These are phyloP conservation scores for Sclerotinia sclerotiorum DNA, from an alignment of 2,329 filamentous ascomycete genomes.

Conservation along the genomic window DNA sequence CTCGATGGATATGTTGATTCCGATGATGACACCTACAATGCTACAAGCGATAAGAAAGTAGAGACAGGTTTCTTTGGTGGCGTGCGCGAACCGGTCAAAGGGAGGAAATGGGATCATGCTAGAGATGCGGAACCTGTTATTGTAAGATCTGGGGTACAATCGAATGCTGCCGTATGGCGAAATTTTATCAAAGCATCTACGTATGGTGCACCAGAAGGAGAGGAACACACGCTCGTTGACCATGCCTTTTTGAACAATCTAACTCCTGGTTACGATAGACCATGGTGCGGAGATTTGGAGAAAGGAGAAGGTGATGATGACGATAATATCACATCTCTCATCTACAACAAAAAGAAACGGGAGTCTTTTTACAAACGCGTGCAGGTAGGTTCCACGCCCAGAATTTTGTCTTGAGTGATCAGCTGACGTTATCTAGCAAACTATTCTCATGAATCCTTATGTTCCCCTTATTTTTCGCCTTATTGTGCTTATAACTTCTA, in stretches of 20 bases:
- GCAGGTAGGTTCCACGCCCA: constrained; percentile 32
- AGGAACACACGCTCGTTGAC: constrained; percentile 38
- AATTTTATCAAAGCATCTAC: constrained; percentile 39
- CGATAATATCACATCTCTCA: constrained; percentile 35
- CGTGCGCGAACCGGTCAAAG: constrained; percentile 38
- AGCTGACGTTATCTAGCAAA: constrained; percentile 32
- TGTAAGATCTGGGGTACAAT: constrained; percentile 32
- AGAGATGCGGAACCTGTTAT: constrained; percentile 41
- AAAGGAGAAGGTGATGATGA: constrained; percentile 32
- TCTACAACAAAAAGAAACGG: constrained; percentile 37
- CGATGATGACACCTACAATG: constrained; percentile 32
- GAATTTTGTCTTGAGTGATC: not conserved
- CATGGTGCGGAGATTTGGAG: constrained; percentile 41
- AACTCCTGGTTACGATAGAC: constrained; percentile 40
- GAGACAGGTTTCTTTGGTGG: constrained; percentile 40
- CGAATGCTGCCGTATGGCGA: constrained; percentile 36
- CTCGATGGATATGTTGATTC: constrained; percentile 40
- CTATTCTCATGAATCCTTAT: constrained; percentile 53
- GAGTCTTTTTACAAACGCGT: constrained; percentile 33
- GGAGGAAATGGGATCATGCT: constrained; percentile 42
- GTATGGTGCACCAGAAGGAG: constrained; percentile 35
- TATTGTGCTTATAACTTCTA: constrained; percentile 78
- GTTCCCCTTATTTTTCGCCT: constrained; percentile 83
- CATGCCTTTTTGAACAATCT: constrained; percentile 35
- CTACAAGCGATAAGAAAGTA: constrained; percentile 30